phyloP scores from a whole-genome alignment of 352 stramenopile genomes.

The Chrysophaeum taylorii region DNA sequence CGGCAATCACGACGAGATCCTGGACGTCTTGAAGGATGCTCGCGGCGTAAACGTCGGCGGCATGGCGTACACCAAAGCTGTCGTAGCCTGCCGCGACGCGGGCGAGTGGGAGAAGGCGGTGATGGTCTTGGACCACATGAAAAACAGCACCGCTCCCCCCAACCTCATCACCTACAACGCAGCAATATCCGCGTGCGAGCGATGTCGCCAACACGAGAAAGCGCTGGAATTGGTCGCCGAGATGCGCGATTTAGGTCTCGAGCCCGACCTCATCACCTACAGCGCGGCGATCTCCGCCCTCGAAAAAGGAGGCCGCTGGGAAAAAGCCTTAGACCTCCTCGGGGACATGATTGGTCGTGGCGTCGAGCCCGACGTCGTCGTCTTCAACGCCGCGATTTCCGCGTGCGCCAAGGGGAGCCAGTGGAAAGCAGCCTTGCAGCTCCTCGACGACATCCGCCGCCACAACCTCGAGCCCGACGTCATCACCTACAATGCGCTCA shows the following conservation, averaged over 20 bases:
- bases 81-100: no score
- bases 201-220: slow-evolving; percentile 46
- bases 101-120: slow-evolving; percentile 46
- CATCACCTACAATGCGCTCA: no score
- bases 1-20: no score
- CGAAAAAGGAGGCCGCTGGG: slow-evolving; percentile 48
- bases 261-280: slow-evolving; percentile 52
- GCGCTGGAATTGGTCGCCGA: slow-evolving; percentile 49
- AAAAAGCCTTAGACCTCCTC: slow-evolving; percentile 49
- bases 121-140: slow-evolving; percentile 54
- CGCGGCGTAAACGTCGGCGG: no score
- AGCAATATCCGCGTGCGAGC: slow-evolving; percentile 49
- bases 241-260: slow-evolving; percentile 43
- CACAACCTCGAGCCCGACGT: no score
- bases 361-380: slow-evolving; percentile 44
- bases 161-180: slow-evolving; percentile 51
- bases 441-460: slow-evolving; percentile 62
- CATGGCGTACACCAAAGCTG: no score
- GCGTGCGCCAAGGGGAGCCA: slow-evolving; percentile 47
- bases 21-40: no score
- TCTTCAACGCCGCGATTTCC: slow-evolving; percentile 53
- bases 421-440: slow-evolving; percentile 46
- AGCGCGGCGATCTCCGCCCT: slow-evolving; percentile 48
- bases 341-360: slow-evolving; percentile 47
- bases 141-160: slow-evolving; percentile 40